These are phyloP conservation scores for Annulohypoxylon maeteangense DNA, from an alignment of 495 filamentous ascomycete species.

Conservation along the genomic window DNA sequence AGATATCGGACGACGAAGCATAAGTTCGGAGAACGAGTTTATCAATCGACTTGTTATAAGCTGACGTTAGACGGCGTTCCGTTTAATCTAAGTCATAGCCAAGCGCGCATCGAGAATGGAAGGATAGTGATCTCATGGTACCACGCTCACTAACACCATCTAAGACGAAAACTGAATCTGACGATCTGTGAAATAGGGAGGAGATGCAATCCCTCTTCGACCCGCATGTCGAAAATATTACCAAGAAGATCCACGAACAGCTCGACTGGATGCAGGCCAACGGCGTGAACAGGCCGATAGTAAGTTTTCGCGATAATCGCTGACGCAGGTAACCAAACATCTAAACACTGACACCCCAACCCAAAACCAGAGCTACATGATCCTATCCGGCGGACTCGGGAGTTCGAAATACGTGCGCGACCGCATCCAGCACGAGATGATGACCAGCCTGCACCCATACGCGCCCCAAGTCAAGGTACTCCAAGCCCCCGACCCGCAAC, in stretches of 20 bases:
- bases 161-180: conserved; percentile 11
- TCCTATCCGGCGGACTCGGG: conserved; percentile 73
- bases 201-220: conserved; percentile 67
- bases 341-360: neutral
- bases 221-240: conserved; percentile 63
- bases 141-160: neutral
- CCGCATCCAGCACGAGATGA: conserved; percentile 55
- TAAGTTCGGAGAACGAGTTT: conserved; percentile 53
- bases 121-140: conserved; percentile 48
- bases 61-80: conserved; percentile 48
- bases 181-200: conserved; percentile 44
- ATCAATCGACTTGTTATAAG: conserved; percentile 48
- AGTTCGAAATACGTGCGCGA: conserved; percentile 70
- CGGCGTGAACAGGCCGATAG: conserved; percentile 59
- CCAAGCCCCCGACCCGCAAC: conserved; percentile 65
- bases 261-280: conserved; percentile 61
- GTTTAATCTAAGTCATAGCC: conserved; percentile 52
- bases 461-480: conserved; percentile 57
- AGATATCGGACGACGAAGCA: conserved; percentile 52
- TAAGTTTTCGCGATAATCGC: conserved; percentile 35
- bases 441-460: conserved; percentile 49
- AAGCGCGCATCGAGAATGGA: conserved; percentile 53
- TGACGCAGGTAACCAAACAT: neutral
- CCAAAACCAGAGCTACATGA: conserved; percentile 58
- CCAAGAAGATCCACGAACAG: conserved; percentile 63